Evolutionary conservation across 345 rosid genomes (phyloP), one percentile per base, ranked within the genome.

Genomic region (Gossypium raimondii): DNA sequence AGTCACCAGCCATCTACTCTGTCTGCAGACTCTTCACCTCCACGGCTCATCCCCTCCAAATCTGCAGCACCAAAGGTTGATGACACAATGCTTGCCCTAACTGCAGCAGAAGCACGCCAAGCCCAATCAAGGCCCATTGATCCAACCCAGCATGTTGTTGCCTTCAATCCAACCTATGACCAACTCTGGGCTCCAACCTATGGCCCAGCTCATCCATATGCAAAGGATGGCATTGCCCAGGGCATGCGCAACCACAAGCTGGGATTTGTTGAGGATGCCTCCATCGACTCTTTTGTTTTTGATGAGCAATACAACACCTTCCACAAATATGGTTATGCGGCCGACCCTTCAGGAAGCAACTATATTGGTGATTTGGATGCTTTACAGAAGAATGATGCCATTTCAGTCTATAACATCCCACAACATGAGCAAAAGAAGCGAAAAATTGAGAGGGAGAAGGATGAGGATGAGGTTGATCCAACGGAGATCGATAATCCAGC

Each of bases 211-310:
- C 99, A 93, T 79, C 98, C 98, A 4, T 93, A 86, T 84, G 98
- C 98, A 51, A 91, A 90, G 82, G 98, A 90, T 53, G 98, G 98
- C n/a, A 82, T 91, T 53, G 93, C 98, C 4, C 97, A 90, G 74
- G 99, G 97, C 70, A 90, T 91, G 98, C 91, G 99, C 18, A 95
- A 93, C 79, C 98, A 95, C 86, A 95, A 95, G 85, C 91, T 91
- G 41, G 98, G 99, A 74, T 95, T 85, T 76, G 99, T 95, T 9
- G 99, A 95, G 77, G 94, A 95, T 50, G 99, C 97, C 13, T 84
- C 93, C 44, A 89, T 95, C 67, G 92, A 82, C 1, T 87, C 99
- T 7, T 95, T 95, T 74, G 84, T 86, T 52, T 95, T 95, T 55
- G 98, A 94, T 71, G 98, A 94, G 84, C 98, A 94, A 82, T 87